These are phyloP conservation scores for Zoysia pacifica DNA, from an alignment of 176 grass and related monocot species.

Conservation along the genomic window DNA sequence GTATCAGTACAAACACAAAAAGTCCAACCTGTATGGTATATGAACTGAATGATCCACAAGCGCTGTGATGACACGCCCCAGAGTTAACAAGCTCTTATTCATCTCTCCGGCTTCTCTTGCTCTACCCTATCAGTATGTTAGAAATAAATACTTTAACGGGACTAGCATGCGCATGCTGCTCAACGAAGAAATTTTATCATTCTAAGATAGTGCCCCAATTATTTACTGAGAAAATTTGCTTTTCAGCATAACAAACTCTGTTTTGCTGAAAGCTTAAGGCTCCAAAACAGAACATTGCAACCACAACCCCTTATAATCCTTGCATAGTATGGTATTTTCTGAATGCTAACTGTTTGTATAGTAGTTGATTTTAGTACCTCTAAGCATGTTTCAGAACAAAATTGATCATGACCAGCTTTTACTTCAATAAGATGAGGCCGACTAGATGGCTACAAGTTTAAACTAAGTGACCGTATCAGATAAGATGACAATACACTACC, in stretches of 20 bases:
- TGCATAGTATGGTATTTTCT: neutral
- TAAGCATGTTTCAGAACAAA: slow-evolving; percentile 16
- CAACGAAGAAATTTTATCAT: slow-evolving; percentile 23
- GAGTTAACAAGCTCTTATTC: slow-evolving; percentile 92
- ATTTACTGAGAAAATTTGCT: neutral
- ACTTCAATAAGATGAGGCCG: neutral
- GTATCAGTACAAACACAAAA: slow-evolving; percentile 19
- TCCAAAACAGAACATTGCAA: neutral
- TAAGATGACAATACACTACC: slow-evolving; percentile 11
- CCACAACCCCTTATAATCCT: neutral
- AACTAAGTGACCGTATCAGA: slow-evolving; percentile 11
- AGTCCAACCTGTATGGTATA: slow-evolving; percentile 79
- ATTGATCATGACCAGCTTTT: slow-evolving; percentile 4
- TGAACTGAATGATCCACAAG: slow-evolving; percentile 81
- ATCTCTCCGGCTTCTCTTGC: slow-evolving; percentile 89
- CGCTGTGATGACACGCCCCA: slow-evolving; percentile 87
- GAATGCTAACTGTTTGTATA: neutral
- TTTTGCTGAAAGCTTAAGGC: neutral
- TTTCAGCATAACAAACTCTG: neutral
- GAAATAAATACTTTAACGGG: slow-evolving; percentile 45
- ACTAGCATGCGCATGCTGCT: neutral
- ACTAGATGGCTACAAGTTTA: slow-evolving; percentile 11
- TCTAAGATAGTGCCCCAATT: slow-evolving; percentile 1
- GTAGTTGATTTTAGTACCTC: too few relatives aligned
- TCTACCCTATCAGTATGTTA: slow-evolving; percentile 61